Evolutionary conservation across 108 stramenopile species (phyloP).

Genomic region (Skeletonema tropicum): DNA sequence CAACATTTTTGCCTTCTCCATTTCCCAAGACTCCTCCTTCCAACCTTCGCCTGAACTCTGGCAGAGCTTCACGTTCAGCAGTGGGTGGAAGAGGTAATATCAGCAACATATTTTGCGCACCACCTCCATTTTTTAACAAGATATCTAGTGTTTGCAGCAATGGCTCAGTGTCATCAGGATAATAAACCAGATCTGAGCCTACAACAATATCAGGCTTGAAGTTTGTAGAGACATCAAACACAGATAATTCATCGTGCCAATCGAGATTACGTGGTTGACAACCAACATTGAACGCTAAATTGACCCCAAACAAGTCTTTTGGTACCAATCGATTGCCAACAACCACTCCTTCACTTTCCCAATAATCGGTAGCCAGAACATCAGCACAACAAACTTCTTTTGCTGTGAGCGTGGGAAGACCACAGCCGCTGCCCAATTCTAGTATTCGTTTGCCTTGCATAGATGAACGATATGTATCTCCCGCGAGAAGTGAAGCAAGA

Average conservation of each 20-base stretch:
- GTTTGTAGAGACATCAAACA: neutral
- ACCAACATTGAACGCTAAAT: conserved; percentile 44
- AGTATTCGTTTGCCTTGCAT: conserved; percentile 23
- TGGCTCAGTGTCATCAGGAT: conserved; percentile 38
- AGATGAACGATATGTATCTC: conserved; percentile 1
- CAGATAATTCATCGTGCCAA: conserved; percentile 41
- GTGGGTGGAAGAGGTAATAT: conserved; percentile 38
- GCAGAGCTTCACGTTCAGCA: conserved; percentile 39
- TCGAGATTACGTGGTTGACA: conserved; percentile 17
- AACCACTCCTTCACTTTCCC: conserved; percentile 21
- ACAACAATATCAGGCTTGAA: conserved; percentile 35
- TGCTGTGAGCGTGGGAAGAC: conserved; percentile 42
- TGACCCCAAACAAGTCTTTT: conserved; percentile 46
- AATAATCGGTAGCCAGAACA: conserved; percentile 50
- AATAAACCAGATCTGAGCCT: conserved; percentile 48
- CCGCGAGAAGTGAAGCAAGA: conserved; percentile 17
- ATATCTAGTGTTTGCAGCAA: conserved; percentile 40
- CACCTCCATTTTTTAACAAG: conserved; percentile 14
- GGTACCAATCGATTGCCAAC: conserved; percentile 41
- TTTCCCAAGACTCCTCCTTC: conserved; percentile 3
- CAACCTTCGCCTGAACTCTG: conserved; percentile 27
- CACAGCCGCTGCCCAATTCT: conserved; percentile 49
- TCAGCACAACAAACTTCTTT: conserved; percentile 17
- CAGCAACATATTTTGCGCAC: conserved; percentile 16
- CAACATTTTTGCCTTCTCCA: neutral